Conservation (phyloP, 768 basidiomycete genomes). For the Suillus discolor region DNA sequence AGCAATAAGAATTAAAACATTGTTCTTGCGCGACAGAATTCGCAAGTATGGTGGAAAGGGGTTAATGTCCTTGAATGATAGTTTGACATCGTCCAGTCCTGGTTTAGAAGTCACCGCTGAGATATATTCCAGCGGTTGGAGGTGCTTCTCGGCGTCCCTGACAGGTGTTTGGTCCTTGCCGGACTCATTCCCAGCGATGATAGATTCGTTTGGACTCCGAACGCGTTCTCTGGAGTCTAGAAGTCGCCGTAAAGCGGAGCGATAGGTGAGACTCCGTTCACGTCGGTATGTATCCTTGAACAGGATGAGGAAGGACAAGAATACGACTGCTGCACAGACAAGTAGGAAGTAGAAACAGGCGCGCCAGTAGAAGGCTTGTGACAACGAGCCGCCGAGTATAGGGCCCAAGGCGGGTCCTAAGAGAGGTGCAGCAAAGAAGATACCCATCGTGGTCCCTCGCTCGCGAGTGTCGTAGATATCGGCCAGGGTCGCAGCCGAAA, state of each 20-base stretch:
- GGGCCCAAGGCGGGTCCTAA: conserved; percentile 74
- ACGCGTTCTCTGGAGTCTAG: conserved; percentile 26
- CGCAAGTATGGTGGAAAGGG: conserved; percentile 63
- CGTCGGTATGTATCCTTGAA: conserved; percentile 84
- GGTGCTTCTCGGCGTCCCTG: conserved; percentile 16
- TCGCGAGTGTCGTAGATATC: conserved; percentile 77
- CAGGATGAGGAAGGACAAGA: conserved; percentile 61
- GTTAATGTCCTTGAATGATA: conserved; percentile 72
- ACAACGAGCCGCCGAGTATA: conserved; percentile 70
- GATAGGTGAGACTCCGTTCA: conserved; percentile 82
- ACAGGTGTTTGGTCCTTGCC: conserved; percentile 17
- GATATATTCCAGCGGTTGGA: conserved; percentile 25
- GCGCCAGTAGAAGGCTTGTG: conserved; percentile 73
- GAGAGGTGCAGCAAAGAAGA: conserved; percentile 79
- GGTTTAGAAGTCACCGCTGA: conserved; percentile 16
- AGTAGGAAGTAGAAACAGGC: conserved; percentile 83
- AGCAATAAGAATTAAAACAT: conserved; percentile 57
- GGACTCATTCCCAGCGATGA: conserved; percentile 16
- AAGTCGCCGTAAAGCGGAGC: conserved; percentile 57
- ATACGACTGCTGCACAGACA: conserved; percentile 56
- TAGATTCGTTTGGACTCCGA: conserved; percentile 22
- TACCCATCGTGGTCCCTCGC: conserved; percentile 77
- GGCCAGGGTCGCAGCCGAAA: conserved; percentile 78
- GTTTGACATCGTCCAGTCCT: conserved; percentile 40
- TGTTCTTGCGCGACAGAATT: conserved; percentile 65